A percentile compares a stretch with the other conserved stretches of the same genome.
Evolutionary conservation across 805 yeast genomes (phyloP).

Genomic region (Myxozyma melibiosi): DNA sequence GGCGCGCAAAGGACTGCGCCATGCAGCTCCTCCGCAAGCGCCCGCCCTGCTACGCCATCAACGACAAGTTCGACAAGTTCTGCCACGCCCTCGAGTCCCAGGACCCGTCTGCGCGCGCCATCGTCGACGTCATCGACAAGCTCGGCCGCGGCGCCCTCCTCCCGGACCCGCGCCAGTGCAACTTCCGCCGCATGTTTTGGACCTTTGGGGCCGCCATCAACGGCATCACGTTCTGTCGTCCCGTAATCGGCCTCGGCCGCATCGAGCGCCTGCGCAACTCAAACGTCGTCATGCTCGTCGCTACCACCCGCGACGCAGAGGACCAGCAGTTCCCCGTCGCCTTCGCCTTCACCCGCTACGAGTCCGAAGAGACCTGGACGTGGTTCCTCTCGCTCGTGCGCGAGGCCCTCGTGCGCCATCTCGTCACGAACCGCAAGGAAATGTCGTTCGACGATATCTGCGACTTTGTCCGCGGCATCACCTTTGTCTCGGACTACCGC

Average conservation of each 20-base stretch:
- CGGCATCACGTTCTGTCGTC: constrained; percentile 18
- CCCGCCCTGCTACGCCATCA: constrained; percentile 12
- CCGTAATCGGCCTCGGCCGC: constrained; percentile 18
- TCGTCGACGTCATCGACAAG: constrained; percentile 14
- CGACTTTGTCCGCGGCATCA: constrained; percentile 6
- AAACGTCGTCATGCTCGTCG: constrained; percentile 14
- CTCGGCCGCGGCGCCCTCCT: constrained; percentile 9
- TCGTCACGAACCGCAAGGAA: constrained; percentile 6
- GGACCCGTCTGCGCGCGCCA: constrained; percentile 20
- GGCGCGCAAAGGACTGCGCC: constrained; percentile 30
- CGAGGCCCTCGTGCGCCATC: constrained; percentile 13
- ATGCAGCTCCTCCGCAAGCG: constrained; percentile 9
- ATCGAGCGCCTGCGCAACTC: constrained; percentile 16
- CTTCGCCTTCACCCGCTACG: constrained; percentile 13
- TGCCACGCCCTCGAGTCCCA: constrained; percentile 9
- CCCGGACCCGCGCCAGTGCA: constrained; percentile 16
- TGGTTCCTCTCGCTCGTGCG: constrained; percentile 19
- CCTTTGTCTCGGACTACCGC: constrained; percentile 22
- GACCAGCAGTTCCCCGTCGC: constrained; percentile 23
- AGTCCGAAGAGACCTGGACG: constrained; percentile 9
- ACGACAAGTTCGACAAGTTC: constrained; percentile 16
- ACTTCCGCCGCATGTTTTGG: constrained; percentile 27
- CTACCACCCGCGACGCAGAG: constrained; percentile 24
- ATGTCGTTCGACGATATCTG: constrained; percentile 8
- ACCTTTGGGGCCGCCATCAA: constrained; percentile 14